Conservation (phyloP, 2,329 filamentous ascomycete species). For the Daldinia sp. region DNA sequence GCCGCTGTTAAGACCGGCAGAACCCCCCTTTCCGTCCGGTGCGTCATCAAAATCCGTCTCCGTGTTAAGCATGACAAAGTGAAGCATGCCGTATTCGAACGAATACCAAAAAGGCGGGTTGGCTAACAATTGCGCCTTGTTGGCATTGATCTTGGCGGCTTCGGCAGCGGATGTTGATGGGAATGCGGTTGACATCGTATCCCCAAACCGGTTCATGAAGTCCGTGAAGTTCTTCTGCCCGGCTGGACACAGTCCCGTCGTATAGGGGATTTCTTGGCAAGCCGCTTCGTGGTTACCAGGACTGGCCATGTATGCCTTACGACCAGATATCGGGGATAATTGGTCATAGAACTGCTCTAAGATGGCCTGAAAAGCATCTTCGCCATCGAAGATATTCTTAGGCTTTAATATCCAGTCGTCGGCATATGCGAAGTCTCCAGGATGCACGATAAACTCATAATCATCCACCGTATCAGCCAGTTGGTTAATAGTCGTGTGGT, state of each 20-base stretch:
- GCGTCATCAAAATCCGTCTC: constrained; percentile 64
- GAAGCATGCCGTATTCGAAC: constrained; percentile 66
- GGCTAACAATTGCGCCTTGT: constrained; percentile 54
- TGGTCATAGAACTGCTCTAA: constrained; percentile 65
- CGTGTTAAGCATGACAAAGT: constrained; percentile 63
- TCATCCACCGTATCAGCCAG: constrained; percentile 61
- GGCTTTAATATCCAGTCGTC: constrained; percentile 62
- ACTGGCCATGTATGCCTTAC: constrained; percentile 64
- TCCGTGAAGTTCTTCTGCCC: constrained; percentile 70
- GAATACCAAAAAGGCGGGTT: constrained; percentile 68
- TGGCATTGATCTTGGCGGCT: constrained; percentile 53
- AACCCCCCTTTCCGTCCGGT: constrained; percentile 54
- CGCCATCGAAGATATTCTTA: constrained; percentile 57
- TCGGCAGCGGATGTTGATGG: constrained; percentile 55
- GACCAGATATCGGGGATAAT: constrained; percentile 60
- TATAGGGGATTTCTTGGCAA: constrained; percentile 55
- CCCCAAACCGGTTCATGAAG: constrained; percentile 63
- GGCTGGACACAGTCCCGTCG: constrained; percentile 52
- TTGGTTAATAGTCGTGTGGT: constrained; percentile 66
- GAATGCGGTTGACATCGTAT: constrained; percentile 61
- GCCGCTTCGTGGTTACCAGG: constrained; percentile 68
- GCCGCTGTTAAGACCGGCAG: constrained; percentile 54
- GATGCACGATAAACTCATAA: constrained; percentile 64
- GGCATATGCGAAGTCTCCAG: constrained; percentile 65
- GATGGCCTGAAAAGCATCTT: constrained; percentile 63